Conservation (phyloP, 2,329 filamentous ascomycete species). For the Epichloe gansuensis region DNA sequence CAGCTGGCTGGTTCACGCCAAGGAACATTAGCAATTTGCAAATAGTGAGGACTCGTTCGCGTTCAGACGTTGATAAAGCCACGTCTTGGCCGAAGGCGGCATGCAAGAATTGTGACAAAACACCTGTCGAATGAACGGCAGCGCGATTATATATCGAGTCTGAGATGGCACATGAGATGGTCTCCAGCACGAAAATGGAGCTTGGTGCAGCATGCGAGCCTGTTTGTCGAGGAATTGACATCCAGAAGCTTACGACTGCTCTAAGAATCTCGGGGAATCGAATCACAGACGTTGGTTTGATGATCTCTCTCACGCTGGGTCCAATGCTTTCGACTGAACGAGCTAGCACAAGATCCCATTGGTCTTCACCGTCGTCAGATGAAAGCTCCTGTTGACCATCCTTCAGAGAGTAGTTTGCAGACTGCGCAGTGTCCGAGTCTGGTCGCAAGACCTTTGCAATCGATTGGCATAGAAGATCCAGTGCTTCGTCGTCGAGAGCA, state of each 20-base stretch:
- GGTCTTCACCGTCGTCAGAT: constrained; percentile 16
- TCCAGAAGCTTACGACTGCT: constrained; percentile 52
- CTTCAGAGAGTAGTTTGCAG: constrained; percentile 2
- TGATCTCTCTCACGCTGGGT: constrained; percentile 32
- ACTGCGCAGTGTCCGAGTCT: constrained; percentile 14
- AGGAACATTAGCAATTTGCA: constrained; percentile 59
- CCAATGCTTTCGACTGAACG: constrained; percentile 25
- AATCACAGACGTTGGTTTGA: constrained; percentile 40
- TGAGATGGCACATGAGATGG: constrained; percentile 44
- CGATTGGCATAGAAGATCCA: constrained; percentile 55
- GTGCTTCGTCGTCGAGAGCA: constrained; percentile 63
- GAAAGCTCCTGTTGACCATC: constrained; percentile 12
- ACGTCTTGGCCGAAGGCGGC: constrained; percentile 44
- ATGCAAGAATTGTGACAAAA: constrained; percentile 53
- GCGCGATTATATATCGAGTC: constrained; percentile 58
- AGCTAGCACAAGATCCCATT: constrained; percentile 26
- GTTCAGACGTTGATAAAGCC: constrained; percentile 42
- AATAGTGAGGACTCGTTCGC: constrained; percentile 48
- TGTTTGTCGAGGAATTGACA: constrained; percentile 40
- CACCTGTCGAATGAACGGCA: constrained; percentile 59
- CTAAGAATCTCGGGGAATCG: constrained; percentile 52
- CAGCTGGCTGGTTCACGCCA: constrained; percentile 68
- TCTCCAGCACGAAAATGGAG: constrained; percentile 54
- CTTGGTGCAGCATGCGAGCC: constrained; percentile 35
- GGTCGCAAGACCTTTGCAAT: constrained; percentile 26